Percentiles rank a stretch among this genome's conserved stretches.
Evolutionary conservation across 305 asterid species (phyloP).

Genomic region (Euphrasia arctica): DNA sequence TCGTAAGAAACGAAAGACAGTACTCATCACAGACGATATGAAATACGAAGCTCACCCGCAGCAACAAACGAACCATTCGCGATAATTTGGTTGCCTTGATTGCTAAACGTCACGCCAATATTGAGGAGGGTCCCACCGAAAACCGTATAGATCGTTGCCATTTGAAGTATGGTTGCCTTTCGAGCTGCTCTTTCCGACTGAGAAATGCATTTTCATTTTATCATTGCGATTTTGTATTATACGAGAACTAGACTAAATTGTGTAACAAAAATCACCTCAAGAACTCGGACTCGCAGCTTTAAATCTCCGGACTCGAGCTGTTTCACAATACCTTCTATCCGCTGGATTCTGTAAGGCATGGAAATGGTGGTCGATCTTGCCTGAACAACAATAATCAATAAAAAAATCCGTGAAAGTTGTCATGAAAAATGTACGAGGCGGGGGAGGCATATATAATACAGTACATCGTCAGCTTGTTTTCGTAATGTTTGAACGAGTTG

Average conservation of each 20-base stretch:
- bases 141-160: constrained; percentile 89
- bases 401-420: not conserved
- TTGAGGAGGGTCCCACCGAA: constrained; percentile 72
- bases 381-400: constrained; percentile 29
- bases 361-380: constrained; percentile 80
- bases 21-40: not conserved
- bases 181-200: constrained; percentile 98
- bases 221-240: too few species aligned
- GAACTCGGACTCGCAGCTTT: constrained; percentile 92
- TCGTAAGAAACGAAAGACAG: not conserved
- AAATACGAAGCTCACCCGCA: constrained; percentile 50
- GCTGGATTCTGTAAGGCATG: constrained; percentile 84
- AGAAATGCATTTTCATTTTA: constrained; percentile 1
- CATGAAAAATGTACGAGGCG: not conserved
- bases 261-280: constrained; percentile 53
- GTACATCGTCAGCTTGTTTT: constrained; percentile 85
- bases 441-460: not conserved
- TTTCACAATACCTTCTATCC: constrained; percentile 79
- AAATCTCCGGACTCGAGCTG: constrained; percentile 90
- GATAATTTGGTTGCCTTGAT: constrained; percentile 51
- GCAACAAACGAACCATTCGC: constrained; percentile 67
- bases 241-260: not conserved
- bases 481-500: constrained; percentile 71
- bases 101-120: constrained; percentile 58
- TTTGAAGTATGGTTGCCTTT: constrained; percentile 77